Percentiles rank a stretch among this genome's conserved stretches.
Evolutionary conservation across 1,139 yeast species (phyloP).

Genomic region (Dujonia santamariae): DNA sequence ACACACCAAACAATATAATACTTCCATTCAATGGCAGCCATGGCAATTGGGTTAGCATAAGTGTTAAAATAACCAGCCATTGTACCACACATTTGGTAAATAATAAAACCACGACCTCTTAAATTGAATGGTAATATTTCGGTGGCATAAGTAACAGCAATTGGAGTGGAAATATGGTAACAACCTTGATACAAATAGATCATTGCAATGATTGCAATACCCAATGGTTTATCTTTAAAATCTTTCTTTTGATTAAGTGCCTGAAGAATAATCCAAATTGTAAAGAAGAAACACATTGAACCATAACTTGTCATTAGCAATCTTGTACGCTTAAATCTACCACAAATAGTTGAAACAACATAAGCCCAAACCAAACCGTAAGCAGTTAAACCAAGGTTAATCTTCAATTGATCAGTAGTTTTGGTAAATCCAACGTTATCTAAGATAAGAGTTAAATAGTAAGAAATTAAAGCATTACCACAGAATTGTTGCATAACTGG

Average conservation of each 20-base stretch:
- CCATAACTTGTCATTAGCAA: slow-evolving; percentile 36
- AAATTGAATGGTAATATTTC: slow-evolving; percentile 44
- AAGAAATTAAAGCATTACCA: slow-evolving; percentile 53
- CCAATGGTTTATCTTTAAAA: slow-evolving; percentile 27
- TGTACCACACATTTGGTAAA: slow-evolving; percentile 27
- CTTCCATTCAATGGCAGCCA: slow-evolving; percentile 58
- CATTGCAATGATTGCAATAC: slow-evolving; percentile 46
- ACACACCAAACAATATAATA: slow-evolving; percentile 55
- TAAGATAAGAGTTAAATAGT: slow-evolving; percentile 47
- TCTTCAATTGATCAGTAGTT: slow-evolving; percentile 39
- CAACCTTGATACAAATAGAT: slow-evolving; percentile 38
- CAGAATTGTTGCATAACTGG: slow-evolving; percentile 44
- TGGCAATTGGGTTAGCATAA: slow-evolving; percentile 58
- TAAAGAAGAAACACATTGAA: slow-evolving; percentile 36
- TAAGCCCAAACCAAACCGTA: slow-evolving; percentile 37
- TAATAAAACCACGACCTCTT: slow-evolving; percentile 43
- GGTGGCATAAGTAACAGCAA: slow-evolving; percentile 37
- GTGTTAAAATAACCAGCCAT: slow-evolving; percentile 24
- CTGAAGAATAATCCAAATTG: slow-evolving; percentile 38
- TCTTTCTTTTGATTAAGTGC: slow-evolving; percentile 38
- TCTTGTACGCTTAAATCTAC: slow-evolving; percentile 40
- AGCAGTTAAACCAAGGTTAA: slow-evolving; percentile 45
- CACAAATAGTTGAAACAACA: slow-evolving; percentile 26
- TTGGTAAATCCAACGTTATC: slow-evolving; percentile 48
- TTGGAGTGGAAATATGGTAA: slow-evolving; percentile 40